phyloP scores from a whole-genome alignment of 371 early-diverging fungal species.

The Parasitella parasitica region DNA sequence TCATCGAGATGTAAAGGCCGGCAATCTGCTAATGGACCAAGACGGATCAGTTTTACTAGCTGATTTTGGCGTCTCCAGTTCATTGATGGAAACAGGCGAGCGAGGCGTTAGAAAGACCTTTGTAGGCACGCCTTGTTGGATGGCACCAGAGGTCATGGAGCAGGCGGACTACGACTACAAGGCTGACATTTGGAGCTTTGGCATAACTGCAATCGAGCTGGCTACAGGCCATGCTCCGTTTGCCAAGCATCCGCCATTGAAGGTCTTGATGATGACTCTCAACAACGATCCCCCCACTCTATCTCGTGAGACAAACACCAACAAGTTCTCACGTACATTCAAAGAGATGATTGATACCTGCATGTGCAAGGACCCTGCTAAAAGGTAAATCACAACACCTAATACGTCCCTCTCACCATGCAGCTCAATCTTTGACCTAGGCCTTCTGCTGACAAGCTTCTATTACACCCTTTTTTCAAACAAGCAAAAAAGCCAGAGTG shows the following conservation, averaged over 20 bases:
- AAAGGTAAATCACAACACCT: slow-evolving; percentile 51
- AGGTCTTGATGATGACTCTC: slow-evolving; percentile 84
- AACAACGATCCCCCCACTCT: slow-evolving; percentile 87
- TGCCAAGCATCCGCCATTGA: slow-evolving; percentile 82
- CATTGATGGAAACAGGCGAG: slow-evolving; percentile 77
- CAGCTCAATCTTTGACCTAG: slow-evolving; percentile 44
- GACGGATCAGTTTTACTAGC: slow-evolving; percentile 81
- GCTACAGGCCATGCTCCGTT: slow-evolving; percentile 91
- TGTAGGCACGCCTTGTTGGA: slow-evolving; percentile 76
- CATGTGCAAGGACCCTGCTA: slow-evolving; percentile 76
- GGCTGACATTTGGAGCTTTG: slow-evolving; percentile 91
- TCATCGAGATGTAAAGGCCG: slow-evolving; percentile 91
- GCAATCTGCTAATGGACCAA: slow-evolving; percentile 82
- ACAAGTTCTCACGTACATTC: slow-evolving; percentile 74
- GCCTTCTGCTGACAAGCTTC: slow-evolving; percentile 77
- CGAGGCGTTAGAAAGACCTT: slow-evolving; percentile 78
- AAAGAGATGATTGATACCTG: slow-evolving; percentile 90
- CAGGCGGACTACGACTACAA: slow-evolving; percentile 77
- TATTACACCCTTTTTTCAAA: slow-evolving; percentile 81
- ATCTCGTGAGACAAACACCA: slow-evolving; percentile 68
- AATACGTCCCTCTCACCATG: neutral
- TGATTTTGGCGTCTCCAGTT: slow-evolving; percentile 90
- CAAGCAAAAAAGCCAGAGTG: slow-evolving; percentile 72
- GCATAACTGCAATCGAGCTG: slow-evolving; percentile 86
- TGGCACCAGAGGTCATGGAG: slow-evolving; percentile 79